Conservation (phyloP, 192 early-diverging fungal species). For the Backusella mclennaniae region DNA sequence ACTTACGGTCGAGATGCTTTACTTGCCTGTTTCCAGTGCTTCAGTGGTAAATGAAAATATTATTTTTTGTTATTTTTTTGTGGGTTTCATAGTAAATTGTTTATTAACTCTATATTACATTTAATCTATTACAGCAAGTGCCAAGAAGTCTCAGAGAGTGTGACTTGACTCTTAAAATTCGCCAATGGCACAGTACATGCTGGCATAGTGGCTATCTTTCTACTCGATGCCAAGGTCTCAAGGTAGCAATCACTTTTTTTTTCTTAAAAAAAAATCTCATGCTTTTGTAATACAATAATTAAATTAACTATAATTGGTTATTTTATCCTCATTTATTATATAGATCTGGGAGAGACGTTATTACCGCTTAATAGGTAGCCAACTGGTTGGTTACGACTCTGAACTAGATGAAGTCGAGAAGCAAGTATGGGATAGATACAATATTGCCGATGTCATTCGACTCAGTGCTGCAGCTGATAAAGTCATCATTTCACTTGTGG, state of each 20-base stretch:
- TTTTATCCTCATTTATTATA: background rate
- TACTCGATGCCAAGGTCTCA: conserved; percentile 12
- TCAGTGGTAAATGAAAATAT: conserved; percentile 11
- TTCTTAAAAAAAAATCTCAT: background rate
- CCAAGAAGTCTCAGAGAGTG: conserved; percentile 28
- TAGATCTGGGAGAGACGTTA: conserved; percentile 20
- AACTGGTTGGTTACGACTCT: conserved; percentile 14
- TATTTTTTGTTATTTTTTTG: background rate
- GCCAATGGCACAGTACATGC: conserved; percentile 30
- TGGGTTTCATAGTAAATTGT: background rate
- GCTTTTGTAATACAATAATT: background rate
- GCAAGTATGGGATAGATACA: conserved; percentile 17
- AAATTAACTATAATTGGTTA: background rate
- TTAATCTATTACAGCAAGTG: conserved; percentile 8
- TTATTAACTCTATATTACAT: background rate
- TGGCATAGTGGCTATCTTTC: conserved; percentile 23
- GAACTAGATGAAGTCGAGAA: conserved; percentile 8
- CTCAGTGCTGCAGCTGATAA: conserved; percentile 22
- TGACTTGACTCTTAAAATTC: conserved; percentile 19
- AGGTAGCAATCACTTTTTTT: background rate
- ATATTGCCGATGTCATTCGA: conserved; percentile 18
- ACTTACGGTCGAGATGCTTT: conserved; percentile 24
- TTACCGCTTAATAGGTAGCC: conserved; percentile 23
- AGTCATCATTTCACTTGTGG: conserved; percentile 16
- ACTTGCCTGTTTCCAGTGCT: conserved; percentile 23